Conservation (phyloP, 805 yeast species). For the Vanderwaltozyma tropicalis region DNA sequence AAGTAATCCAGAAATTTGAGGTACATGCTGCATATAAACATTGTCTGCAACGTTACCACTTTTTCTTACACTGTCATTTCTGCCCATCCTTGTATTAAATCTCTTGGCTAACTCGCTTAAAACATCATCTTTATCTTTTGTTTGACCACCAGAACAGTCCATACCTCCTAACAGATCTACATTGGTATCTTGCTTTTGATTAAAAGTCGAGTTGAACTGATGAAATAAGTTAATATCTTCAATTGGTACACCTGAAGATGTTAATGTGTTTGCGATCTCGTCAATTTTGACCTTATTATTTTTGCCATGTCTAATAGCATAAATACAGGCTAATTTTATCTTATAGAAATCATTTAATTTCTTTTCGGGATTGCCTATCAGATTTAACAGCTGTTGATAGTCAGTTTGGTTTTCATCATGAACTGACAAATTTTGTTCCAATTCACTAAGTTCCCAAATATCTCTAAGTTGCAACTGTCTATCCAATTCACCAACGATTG, state of each 20-base stretch:
- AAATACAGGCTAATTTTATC: slow-evolving; percentile 61
- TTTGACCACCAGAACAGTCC: background rate
- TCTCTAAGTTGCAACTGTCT: slow-evolving; percentile 51
- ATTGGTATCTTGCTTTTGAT: background rate
- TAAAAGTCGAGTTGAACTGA: slow-evolving; percentile 31
- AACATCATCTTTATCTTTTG: slow-evolving; percentile 19
- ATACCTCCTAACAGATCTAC: background rate
- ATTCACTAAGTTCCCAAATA: slow-evolving; percentile 78
- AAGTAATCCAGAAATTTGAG: slow-evolving; percentile 40
- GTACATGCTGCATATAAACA: slow-evolving; percentile 85
- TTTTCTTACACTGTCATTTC: slow-evolving; percentile 12
- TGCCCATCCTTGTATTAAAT: slow-evolving; percentile 28
- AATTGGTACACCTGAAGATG: slow-evolving; percentile 27
- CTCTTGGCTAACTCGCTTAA: slow-evolving; percentile 26
- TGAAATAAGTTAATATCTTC: slow-evolving; percentile 36
- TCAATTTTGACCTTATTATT: slow-evolving; percentile 41
- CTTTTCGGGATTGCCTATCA: slow-evolving; percentile 33
- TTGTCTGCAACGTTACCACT: slow-evolving; percentile 41
- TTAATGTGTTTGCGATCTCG: slow-evolving; percentile 34
- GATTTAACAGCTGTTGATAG: slow-evolving; percentile 41
- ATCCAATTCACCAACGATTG: slow-evolving; percentile 79
- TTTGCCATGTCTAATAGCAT: slow-evolving; percentile 61
- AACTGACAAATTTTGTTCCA: slow-evolving; percentile 78
- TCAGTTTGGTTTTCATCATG: slow-evolving; percentile 49
- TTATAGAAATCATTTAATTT: slow-evolving; percentile 46